Evolutionary conservation across 805 yeast species (phyloP), one percentile per base, ranked within the genome.

Genomic region (Wickerhamiella occidentalis): DNA sequence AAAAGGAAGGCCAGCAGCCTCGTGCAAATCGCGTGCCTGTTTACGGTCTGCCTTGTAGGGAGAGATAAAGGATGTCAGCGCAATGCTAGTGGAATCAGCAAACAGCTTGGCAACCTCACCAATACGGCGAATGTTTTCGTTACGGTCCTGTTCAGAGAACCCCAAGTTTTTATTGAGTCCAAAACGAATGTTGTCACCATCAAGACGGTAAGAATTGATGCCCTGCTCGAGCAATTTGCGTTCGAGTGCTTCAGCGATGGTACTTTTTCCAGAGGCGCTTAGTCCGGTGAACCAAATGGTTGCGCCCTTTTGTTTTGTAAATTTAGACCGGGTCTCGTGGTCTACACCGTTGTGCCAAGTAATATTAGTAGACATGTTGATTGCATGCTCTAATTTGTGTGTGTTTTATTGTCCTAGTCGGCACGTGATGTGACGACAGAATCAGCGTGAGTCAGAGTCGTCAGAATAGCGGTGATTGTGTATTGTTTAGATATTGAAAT

Each of bases 261-360:
- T 90, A 60, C 87, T 79, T 67, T 90, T 90, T 52, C 97, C 97
- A 46, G 94, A 82, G 8, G 96, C 97, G 56, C 94, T 83, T 54
- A 90, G 73, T 4, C 97, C 97, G 12, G 97, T 90, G 58, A 90
- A 74, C 97, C 97, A 90, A 41, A 90, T 72, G 19, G 97, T 90
- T 51, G 83, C 81, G 44, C 97, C 97, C 46, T 75, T 73, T 69
- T 88, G 96, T 51, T 80, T 79, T 53, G 85, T 77, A 50, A 84
- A 68, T 25, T 64, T 68, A 44, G 76, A 68, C 61, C 97, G 83
- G 69, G 90, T 95, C 18, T 73, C 79, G 66, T 82, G 86, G 19
- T 92, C 80, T 58, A 90, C 71, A 62, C 92, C 90, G 58, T 78
- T 79, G 70, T 90, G 96, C 96, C 97, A 90, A 56, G 96, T 87